Evolutionary conservation across 2,329 filamentous ascomycete genomes (phyloP).

Genomic region (Juglanconis oblonga): DNA sequence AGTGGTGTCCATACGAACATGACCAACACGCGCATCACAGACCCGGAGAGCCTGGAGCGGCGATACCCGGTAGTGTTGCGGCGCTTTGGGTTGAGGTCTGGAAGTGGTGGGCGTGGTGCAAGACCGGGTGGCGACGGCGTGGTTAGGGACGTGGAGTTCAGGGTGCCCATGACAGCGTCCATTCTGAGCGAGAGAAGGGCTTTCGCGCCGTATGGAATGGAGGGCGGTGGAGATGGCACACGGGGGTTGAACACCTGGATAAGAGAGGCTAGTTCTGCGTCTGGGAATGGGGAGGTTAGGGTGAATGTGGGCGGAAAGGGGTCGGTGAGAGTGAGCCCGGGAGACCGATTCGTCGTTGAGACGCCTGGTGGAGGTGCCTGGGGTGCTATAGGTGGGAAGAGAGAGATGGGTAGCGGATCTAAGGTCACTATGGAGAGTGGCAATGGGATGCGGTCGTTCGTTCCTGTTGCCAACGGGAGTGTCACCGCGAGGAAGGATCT

Average conservation of each 20-base stretch:
- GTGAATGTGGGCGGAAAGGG: constrained; percentile 31
- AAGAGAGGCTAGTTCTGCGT: constrained; percentile 12
- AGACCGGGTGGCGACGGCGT: constrained; percentile 31
- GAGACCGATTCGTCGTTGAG: constrained; percentile 34
- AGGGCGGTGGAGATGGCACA: constrained; percentile 24
- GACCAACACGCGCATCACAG: constrained; percentile 28
- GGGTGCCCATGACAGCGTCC: constrained; percentile 29
- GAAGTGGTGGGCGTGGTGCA: constrained; percentile 26
- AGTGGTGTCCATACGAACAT: constrained; percentile 21
- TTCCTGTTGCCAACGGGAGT: no score
- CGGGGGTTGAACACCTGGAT: constrained; percentile 21
- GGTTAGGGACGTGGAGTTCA: constrained; percentile 29
- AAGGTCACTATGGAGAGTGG: no score
- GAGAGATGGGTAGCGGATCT: no score
- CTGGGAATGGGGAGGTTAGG: background rate
- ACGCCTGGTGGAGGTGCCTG: constrained; percentile 33
- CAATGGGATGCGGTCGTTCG: no score
- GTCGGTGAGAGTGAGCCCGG: constrained; percentile 25
- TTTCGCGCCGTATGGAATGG: constrained; percentile 31
- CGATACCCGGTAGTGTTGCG: constrained; percentile 30
- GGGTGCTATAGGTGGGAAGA: background rate
- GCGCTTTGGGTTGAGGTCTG: constrained; percentile 24
- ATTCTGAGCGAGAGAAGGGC: constrained; percentile 33
- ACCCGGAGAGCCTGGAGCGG: constrained; percentile 30
- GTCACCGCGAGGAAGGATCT: no score